A percentile compares a stretch with the other conserved stretches of the same genome.
phyloP scores from a whole-genome alignment of 2,329 filamentous ascomycete genomes.

The Talaromyces rugulosus region DNA sequence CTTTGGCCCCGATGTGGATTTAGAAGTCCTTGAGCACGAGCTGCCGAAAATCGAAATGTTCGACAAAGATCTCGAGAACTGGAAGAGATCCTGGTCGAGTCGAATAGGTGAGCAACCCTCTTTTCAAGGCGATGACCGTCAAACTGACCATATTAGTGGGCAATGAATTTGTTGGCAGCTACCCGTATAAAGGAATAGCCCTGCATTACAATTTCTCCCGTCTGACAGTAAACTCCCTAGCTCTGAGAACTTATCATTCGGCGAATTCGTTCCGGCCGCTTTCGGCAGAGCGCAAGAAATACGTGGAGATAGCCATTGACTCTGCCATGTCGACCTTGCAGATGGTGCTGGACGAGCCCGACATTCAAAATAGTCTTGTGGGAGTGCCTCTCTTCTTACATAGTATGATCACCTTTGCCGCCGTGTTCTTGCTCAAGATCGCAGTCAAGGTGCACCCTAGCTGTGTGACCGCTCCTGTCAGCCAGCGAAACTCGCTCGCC shows the following conservation, averaged over 20 bases:
- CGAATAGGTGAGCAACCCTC: constrained; percentile 26
- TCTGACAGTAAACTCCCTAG: constrained; percentile 48
- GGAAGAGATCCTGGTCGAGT: constrained; percentile 33
- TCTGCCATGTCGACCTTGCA: constrained; percentile 41
- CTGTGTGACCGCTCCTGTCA: constrained; percentile 28
- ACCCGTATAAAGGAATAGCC: constrained; percentile 48
- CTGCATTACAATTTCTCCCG: constrained; percentile 51
- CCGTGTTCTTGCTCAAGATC: constrained; percentile 44
- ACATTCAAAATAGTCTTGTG: constrained; percentile 39
- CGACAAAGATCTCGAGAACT: constrained; percentile 36
- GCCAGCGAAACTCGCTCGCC: constrained; percentile 36
- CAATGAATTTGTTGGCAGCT: constrained; percentile 45
- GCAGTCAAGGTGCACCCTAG: constrained; percentile 36
- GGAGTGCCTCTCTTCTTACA: constrained; percentile 44
- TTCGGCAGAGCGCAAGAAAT: constrained; percentile 43
- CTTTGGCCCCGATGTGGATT: constrained; percentile 41
- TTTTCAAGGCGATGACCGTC: not conserved
- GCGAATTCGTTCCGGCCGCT: constrained; percentile 34
- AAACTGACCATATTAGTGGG: constrained; percentile 28
- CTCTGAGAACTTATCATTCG: constrained; percentile 44
- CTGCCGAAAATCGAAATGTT: constrained; percentile 38
- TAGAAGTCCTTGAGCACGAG: constrained; percentile 37
- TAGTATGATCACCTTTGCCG: constrained; percentile 46
- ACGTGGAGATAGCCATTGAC: constrained; percentile 41
- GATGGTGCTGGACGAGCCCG: constrained; percentile 40